These are phyloP conservation scores for Phytophthora europaea DNA, from an alignment of 352 stramenopile species.

Conservation along the genomic window DNA sequence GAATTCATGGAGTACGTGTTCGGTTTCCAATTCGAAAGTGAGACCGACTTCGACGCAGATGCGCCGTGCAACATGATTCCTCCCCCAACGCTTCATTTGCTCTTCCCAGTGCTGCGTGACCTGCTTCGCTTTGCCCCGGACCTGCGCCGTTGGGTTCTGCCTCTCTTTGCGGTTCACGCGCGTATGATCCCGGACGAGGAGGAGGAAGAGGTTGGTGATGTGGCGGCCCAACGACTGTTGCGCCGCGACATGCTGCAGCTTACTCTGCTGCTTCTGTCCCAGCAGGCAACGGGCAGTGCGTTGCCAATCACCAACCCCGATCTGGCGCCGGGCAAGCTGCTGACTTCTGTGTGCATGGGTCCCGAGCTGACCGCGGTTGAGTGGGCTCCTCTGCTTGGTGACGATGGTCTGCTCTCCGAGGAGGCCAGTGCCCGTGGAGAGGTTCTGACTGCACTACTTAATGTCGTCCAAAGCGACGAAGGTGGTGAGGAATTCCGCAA, in stretches of 20 bases:
- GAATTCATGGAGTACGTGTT: conserved; percentile 85
- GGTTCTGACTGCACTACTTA: conserved; percentile 68
- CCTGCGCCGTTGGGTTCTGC: conserved; percentile 74
- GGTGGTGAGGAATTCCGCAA: conserved; percentile 47
- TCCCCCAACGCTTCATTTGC: conserved; percentile 80
- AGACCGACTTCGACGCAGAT: conserved; percentile 78
- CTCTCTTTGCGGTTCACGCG: conserved; percentile 81
- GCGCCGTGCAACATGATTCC: conserved; percentile 72
- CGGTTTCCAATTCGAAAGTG: conserved; percentile 84
- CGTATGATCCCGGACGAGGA: conserved; percentile 91
- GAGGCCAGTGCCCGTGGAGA: conserved; percentile 61
- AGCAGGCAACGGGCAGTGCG: conserved; percentile 57
- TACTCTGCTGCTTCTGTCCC: conserved; percentile 66
- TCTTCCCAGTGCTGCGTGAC: conserved; percentile 79
- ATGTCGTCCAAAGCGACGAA: conserved; percentile 70
- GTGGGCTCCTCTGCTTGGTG: conserved; percentile 77
- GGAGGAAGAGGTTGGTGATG: conserved; percentile 89
- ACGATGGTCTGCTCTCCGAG: conserved; percentile 76
- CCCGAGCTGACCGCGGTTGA: conserved; percentile 65
- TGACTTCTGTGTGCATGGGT: conserved; percentile 68
- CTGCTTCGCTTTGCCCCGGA: conserved; percentile 61
- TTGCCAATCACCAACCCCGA: conserved; percentile 77
- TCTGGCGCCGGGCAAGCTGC: conserved; percentile 59
- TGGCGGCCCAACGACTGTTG: conserved; percentile 75
- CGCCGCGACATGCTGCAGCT: conserved; percentile 83